phyloP scores from a whole-genome alignment of 768 basidiomycete species.

The Paxillus ammoniavirescens region DNA sequence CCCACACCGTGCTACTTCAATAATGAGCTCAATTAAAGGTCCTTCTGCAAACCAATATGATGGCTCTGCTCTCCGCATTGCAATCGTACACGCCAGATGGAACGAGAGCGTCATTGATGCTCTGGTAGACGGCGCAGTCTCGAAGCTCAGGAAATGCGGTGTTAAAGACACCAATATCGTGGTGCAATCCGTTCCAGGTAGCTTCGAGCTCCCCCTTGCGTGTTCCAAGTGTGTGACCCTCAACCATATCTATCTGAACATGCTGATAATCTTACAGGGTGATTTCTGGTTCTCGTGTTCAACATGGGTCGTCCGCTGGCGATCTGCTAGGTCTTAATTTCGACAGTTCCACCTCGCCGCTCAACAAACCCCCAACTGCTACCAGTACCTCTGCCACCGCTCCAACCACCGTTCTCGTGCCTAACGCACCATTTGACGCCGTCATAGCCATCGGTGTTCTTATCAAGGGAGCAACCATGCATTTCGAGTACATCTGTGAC shows the following conservation, averaged over 20 bases:
- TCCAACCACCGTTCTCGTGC: slow-evolving; percentile 39
- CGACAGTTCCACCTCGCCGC: slow-evolving; percentile 33
- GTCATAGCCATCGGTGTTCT: slow-evolving; percentile 97
- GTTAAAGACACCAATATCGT: slow-evolving; percentile 91
- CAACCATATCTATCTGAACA: slow-evolving; percentile 1
- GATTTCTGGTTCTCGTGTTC: slow-evolving; percentile 83
- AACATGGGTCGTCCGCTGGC: slow-evolving; percentile 71
- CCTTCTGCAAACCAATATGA: slow-evolving; percentile 64
- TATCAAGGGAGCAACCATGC: slow-evolving; percentile 98
- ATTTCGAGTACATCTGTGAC: slow-evolving; percentile 99
- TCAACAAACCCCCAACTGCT: slow-evolving; percentile 25
- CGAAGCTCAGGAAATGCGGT: slow-evolving; percentile 79
- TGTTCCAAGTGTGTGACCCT: slow-evolving; percentile 68
- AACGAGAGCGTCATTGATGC: slow-evolving; percentile 86
- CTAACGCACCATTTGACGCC: slow-evolving; percentile 79
- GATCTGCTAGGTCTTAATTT: slow-evolving; percentile 69
- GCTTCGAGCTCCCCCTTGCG: slow-evolving; percentile 89
- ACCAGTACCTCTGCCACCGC: slow-evolving; percentile 39
- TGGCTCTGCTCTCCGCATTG: slow-evolving; percentile 78
- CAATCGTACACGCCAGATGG: slow-evolving; percentile 97
- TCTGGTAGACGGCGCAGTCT: slow-evolving; percentile 74
- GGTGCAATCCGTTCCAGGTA: slow-evolving; percentile 89
- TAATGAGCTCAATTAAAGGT: slow-evolving; percentile 68
- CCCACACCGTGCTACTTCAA: slow-evolving; percentile 17
- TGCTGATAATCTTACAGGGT: slow-evolving; percentile 49